Evolutionary conservation across 805 yeast genomes (phyloP).

Genomic region (Zygotorulaspora danielsina): DNA sequence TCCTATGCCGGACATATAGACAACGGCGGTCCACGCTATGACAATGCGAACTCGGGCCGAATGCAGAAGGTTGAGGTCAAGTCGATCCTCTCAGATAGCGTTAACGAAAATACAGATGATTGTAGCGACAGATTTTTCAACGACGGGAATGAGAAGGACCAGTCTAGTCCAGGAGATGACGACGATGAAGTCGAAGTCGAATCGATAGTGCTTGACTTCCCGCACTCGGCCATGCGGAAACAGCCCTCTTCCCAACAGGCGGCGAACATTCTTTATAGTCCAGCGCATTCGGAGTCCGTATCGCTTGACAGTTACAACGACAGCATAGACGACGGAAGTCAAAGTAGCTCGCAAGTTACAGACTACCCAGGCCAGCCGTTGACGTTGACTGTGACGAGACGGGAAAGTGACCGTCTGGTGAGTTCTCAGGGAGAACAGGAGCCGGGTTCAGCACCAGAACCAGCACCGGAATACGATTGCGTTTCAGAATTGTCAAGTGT

Average conservation of each 20-base stretch:
- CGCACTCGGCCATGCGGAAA: constrained; percentile 9
- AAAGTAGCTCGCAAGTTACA: constrained; percentile 10
- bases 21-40: neutral
- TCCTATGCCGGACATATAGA: neutral
- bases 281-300: constrained; percentile 23
- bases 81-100: constrained; percentile 10
- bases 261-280: constrained; percentile 10
- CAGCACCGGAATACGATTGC: constrained; percentile 1
- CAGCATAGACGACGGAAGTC: constrained; percentile 4
- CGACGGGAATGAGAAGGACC: neutral
- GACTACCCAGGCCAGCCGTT: constrained; percentile 18
- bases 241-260: neutral
- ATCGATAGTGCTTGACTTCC: constrained; percentile 27
- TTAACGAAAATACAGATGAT: constrained; percentile 1
- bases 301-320: constrained; percentile 26
- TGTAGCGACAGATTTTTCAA: neutral
- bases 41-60: neutral
- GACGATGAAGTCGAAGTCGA: constrained; percentile 16
- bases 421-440: constrained; percentile 6
- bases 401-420: constrained; percentile 8
- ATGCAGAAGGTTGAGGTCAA: constrained; percentile 8
- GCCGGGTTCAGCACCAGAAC: too few relatives aligned
- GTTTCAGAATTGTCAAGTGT: constrained; percentile 19
- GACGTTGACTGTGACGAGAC: constrained; percentile 16
- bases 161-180: neutral